phyloP scores from a whole-genome alignment of 805 yeast species.

The Maudiozyma saulgeensis region DNA sequence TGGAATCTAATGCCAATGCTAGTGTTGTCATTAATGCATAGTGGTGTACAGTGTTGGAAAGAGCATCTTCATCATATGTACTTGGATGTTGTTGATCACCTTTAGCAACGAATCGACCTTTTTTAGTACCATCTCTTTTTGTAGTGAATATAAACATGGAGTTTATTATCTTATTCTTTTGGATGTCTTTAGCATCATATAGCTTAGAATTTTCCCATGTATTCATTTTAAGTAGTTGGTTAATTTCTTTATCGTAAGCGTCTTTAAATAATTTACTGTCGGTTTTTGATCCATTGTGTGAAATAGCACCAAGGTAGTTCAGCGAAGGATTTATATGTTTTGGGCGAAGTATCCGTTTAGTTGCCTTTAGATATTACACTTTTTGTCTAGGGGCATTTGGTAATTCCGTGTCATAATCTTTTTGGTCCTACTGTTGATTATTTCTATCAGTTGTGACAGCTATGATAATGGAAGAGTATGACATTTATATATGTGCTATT shows the following conservation, averaged over 20 bases:
- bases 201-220: constrained; percentile 4
- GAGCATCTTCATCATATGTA: constrained; percentile 6
- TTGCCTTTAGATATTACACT: not conserved
- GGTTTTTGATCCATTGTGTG: not conserved
- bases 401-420: not conserved
- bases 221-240: constrained; percentile 8
- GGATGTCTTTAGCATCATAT: not conserved
- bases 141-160: constrained; percentile 9
- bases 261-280: constrained; percentile 3
- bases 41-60: constrained; percentile 7
- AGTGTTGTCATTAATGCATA: constrained; percentile 9
- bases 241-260: constrained; percentile 10
- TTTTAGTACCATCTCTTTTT: constrained; percentile 9
- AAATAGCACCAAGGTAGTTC: constrained; percentile 6
- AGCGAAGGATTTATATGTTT: not conserved
- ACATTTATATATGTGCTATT: too few species aligned
- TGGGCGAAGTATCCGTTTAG: not conserved
- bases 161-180: constrained; percentile 3
- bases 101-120: constrained; percentile 9
- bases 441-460: too few species aligned
- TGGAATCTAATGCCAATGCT: constrained; percentile 3
- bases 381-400: not conserved
- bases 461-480: too few species aligned
- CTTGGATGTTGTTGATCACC: constrained; percentile 8
- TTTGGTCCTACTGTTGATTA: too few species aligned